Evolutionary conservation across 352 stramenopile genomes (phyloP), one percentile per base, ranked within the genome.

Genomic region (Globisporangium cystogenes): DNA sequence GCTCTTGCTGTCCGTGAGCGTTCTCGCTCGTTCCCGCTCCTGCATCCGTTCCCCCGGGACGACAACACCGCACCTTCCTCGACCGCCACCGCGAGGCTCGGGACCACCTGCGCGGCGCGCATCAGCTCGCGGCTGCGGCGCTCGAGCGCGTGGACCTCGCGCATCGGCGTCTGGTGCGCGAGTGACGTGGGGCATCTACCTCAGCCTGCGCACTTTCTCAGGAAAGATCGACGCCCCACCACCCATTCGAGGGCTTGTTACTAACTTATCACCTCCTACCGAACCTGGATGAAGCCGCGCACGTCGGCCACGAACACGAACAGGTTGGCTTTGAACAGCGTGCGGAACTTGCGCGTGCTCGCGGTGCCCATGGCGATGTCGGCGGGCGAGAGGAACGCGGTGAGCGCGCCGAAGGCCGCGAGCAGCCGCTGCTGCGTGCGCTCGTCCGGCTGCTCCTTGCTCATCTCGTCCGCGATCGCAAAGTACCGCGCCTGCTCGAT

Each of bases 261-360:
- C 26, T 29, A 29, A 29, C 26, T 29, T 29, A 29, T 5, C 33
- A 2, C 44, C n/a, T 18, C 20, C 51, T 77, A 93, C 57, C 85
- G 88, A 42, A 94, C 75, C 59, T 91, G 79, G 33, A 94, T 74
- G 53, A 91, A 94, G 10, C 83, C 83, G 16, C 83, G 81, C 45
- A 87, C 83, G 31, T 91, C 79, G 44, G 76, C 79, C 21, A 91
- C 81, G 51, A 94, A 94, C 16, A 74, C 68, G 50, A 89, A 91
- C 43, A 92, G 56, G 29, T 88, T 84, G n/a, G 62, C 81, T 61
- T 94, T 94, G 63, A 94, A 92, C 55, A 76, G 62, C 36, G 69
- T 69, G 14, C 81, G 76, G 62, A 86, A 74, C 60, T 87, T 90
- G 27, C 82, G 76, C 27, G 82, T 88, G 21, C 53, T 79, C 12